Evolutionary conservation across 2,329 filamentous ascomycete genomes (phyloP), one percentile per base, ranked within the genome.

Genomic region (Cladophialophora yegresii): DNA sequence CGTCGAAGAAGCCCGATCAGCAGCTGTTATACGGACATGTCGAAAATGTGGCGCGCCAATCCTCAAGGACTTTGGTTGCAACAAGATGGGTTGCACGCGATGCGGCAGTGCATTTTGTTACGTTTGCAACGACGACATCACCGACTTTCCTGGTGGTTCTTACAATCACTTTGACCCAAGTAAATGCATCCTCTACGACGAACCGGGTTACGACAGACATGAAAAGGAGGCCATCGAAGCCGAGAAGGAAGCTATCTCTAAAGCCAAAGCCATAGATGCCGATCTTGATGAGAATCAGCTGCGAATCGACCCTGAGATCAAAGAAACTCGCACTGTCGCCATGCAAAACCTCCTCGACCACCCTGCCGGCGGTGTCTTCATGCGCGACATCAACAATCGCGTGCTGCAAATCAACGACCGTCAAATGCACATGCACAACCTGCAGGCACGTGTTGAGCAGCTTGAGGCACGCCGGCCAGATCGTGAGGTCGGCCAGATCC

Each of bases 1-100:
- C 3, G 85, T 96, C 32, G 92, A 96, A 75, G 91, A 96, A 74
- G 91, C 91, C 22, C 93, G 93, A 89, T 91, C 89, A 2, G 83
- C 84, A 16, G 92, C 92, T 1, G 72, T 96, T 69, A 89, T 96
- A 60, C 85, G 92, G 22, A 86, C 81, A 30, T 96, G 92, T 59
- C 74, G 80, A 63, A 81, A 80, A 67, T 88, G 89, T 76, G 79
- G 82, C n/a, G 84, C 86, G n/a, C 86, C 87, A 0, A 95, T 93
- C 71, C 84, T 96, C 74, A 96, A 96, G 73, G 84, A 88, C 40
- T 75, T 79, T 33, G 92, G 92, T 2, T 96, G 92, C 78, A 96
- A 96, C 78, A 93, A 93, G 77, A 91, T 96, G 84, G 82, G 75
- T 0, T 96, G 92, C 74, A 80, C 84, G 0, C 82, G 83, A n/a